These are phyloP conservation scores for Biancaea sappan DNA, from an alignment of 306 rosid genomes.

Conservation along the genomic window DNA sequence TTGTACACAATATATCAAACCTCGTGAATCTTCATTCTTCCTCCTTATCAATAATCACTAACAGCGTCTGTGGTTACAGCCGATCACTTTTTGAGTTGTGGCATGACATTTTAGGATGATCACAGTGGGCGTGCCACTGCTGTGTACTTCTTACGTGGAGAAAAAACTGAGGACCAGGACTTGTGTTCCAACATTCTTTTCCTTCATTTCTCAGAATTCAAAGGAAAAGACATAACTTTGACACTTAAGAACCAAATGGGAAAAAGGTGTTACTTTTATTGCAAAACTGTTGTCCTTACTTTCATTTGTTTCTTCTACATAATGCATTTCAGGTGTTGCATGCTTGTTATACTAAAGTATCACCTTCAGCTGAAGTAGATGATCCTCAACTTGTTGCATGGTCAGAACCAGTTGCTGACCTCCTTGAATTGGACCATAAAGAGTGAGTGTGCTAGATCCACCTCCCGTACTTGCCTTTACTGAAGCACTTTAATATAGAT, in stretches of 20 bases:
- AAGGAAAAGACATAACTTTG: not conserved
- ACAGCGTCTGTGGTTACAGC: not conserved
- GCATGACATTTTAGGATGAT: not conserved
- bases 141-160: not conserved
- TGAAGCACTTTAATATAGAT: not conserved
- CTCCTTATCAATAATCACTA: too few relatives aligned
- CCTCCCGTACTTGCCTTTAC: constrained; percentile 3
- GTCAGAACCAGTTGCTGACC: constrained; percentile 72
- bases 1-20: not conserved
- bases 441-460: constrained; percentile 58
- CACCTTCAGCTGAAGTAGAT: constrained; percentile 72
- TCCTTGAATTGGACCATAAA: constrained; percentile 76
- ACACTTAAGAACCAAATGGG: not conserved
- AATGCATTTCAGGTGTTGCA: constrained; percentile 69
- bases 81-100: not conserved
- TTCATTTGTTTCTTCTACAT: not conserved
- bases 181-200: not conserved
- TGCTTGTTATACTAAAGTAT: constrained; percentile 82
- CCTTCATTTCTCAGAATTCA: not conserved
- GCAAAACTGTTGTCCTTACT: not conserved
- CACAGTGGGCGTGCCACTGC: not conserved
- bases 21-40: not conserved
- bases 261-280: not conserved
- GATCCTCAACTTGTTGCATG: constrained; percentile 90
- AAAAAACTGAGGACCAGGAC: not conserved